Evolutionary conservation across 2,329 filamentous ascomycete genomes (phyloP), one percentile per base, ranked within the genome.

Genomic region (Juglanconis sp.): DNA sequence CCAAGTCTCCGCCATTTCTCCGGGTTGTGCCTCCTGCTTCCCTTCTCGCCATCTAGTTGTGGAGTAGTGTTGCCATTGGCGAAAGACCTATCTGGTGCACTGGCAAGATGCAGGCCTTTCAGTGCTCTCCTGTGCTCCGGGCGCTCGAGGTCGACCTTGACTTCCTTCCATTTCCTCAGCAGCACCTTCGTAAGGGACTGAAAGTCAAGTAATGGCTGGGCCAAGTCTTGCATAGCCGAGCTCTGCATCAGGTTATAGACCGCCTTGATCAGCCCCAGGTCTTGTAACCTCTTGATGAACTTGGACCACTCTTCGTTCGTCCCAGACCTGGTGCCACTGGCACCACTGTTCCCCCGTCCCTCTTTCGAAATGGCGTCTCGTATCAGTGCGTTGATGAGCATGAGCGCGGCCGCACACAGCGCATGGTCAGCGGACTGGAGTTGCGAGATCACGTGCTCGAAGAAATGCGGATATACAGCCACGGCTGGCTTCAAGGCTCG

Each of bases 181-280:
- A 98, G 77, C 55, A 96, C 82, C 75, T 97, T 98, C 13, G 91
- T 96, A 70, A 98, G 79, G 3, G 87, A 88, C 76, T 99, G 95
- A 65, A 98, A 99, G 72, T 99, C 95, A 42, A 98, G 78, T 56
- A 98, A 79, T 11, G 95, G 92, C 69, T 94, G 90, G 10, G 92
- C 92, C 57, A 96, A 79, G 74, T 99, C 95, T 68, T 96, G 92
- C 64, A 98, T 80, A 2, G 92, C 89, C 34, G 92, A 94, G 69
- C 93, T 93, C 76, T 96, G 93, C 92, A 98, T 97, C 59, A 99
- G 84, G 65, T 86, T 86, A 73, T 92, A 97, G 13, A 96, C 94
- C 9, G 92, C 91, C 73, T 92, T 91, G 65, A 98, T 96, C 44
- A 98, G 86, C 0, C 94, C 95, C 35, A 98, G 77, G 74, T 98